Evolutionary conservation across 192 early-diverging fungal species (phyloP).

Genomic region (Pilaira anomala): DNA sequence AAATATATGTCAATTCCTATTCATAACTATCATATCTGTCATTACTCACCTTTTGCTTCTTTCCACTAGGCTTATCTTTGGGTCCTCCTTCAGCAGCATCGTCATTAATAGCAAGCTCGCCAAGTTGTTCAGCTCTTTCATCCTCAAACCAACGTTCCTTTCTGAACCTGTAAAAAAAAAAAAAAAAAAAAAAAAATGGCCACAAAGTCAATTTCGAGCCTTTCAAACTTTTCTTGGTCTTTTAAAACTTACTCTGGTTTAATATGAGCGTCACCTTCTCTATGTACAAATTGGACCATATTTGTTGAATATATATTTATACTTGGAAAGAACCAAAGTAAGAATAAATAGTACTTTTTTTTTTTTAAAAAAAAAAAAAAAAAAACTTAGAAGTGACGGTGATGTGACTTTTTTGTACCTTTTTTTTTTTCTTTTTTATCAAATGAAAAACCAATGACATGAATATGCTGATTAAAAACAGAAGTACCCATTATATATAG

Average conservation of each 20-base stretch:
- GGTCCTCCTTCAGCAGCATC: background rate
- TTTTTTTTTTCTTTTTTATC: no score
- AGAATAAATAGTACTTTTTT: no score
- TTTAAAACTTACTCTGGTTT: conserved; percentile 13
- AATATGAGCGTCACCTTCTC: conserved; percentile 18
- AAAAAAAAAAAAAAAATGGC: no score
- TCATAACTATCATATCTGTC: background rate
- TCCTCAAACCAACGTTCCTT: conserved; percentile 18
- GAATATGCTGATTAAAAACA: no score
- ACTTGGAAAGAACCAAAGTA: no score
- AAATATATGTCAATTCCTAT: background rate
- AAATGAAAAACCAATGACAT: no score
- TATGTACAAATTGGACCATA: background rate
- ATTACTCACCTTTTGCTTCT: background rate
- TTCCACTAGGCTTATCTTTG: background rate
- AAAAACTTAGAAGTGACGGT: no score
- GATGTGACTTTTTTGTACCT: no score
- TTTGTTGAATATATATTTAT: no score
- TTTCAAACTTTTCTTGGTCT: background rate
- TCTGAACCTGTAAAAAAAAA: background rate
- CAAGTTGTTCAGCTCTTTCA: background rate
- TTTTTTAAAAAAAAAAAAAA: no score
- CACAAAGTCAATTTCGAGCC: background rate
- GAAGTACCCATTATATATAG: no score
- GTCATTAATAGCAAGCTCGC: background rate